These are phyloP conservation scores for Chlorociboria aeruginascens DNA, from an alignment of 495 filamentous ascomycete species.

Conservation along the genomic window DNA sequence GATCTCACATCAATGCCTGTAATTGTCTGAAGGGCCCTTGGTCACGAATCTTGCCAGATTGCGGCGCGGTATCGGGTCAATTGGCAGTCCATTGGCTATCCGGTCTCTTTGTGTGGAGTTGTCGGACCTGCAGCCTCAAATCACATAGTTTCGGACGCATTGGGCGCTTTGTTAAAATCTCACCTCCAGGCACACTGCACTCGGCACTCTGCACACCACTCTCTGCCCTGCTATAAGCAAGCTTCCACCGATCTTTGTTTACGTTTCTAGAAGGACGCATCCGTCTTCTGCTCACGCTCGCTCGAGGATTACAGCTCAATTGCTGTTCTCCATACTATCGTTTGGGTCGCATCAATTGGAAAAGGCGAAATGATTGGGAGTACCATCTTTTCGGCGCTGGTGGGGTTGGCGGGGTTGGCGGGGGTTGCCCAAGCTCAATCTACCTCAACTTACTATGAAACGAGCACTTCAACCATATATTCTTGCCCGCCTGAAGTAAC, in stretches of 20 bases:
- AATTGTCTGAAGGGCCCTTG: slow-evolving; percentile 1
- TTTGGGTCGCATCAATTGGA: slow-evolving; percentile 1
- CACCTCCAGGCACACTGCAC: slow-evolving; percentile 6
- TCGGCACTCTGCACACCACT: too few relatives aligned
- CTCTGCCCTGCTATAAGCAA: neutral
- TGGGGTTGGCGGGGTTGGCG: slow-evolving; percentile 4
- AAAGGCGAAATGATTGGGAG: slow-evolving; percentile 8
- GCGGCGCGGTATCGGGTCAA: neutral
- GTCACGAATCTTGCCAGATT: neutral
- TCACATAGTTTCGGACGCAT: neutral
- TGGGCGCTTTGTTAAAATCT: slow-evolving; percentile 5
- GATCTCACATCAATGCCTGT: slow-evolving; percentile 6
- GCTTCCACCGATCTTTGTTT: slow-evolving; percentile 7
- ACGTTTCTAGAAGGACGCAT: slow-evolving; percentile 2
- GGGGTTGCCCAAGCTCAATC: slow-evolving; percentile 1
- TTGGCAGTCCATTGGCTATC: slow-evolving; percentile 1
- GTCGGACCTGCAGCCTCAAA: slow-evolving; percentile 5
- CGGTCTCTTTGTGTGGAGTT: slow-evolving; percentile 2
- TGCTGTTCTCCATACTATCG: slow-evolving; percentile 10
- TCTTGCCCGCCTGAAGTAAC: too few relatives aligned
- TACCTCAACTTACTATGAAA: too few relatives aligned
- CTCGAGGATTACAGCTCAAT: slow-evolving; percentile 9
- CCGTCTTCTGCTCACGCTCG: slow-evolving; percentile 12
- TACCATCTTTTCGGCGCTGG: neutral
- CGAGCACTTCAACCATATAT: too few relatives aligned